Base-by-base conservation (phyloP, 2,329 filamentous ascomycete genomes). In the Paraconiothyrium sp. region DNA sequence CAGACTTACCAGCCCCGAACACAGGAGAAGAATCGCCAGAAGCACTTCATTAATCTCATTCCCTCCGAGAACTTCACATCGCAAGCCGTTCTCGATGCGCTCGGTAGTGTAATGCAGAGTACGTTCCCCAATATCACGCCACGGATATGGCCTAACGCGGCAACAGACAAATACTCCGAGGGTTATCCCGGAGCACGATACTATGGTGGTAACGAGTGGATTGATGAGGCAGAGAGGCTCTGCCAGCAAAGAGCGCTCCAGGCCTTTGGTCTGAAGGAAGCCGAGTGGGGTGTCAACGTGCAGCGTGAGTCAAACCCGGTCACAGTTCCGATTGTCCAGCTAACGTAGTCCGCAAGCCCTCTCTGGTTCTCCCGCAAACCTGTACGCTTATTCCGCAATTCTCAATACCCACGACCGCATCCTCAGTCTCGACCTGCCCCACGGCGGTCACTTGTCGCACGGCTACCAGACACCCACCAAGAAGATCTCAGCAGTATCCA, bases 11-110 rank as follows among this genome's bases (percentile, higher is more conserved):
- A 43, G 32, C 24, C 30, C 62, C 55, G 27, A 37, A 47, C 66
- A 59, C 65, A 97, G 92, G 95, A 99, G 85, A 98, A 98, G 88
- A 87, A 87, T 70, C 88, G 95, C 70, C 95, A 99, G 81, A 97
- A 97, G 81, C 93, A 98, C 80, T 99, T 97, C 76, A 97, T 99
- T 83, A 98, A 98, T 78, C 90, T 99, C 79, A 99, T 99, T 76
- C 94, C 95, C 77, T 98, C 95, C 60, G 95, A 99, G 86, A 99
- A 99, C 86, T 94, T 99, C 83, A 99, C 95, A 61, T 99, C 95
- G 66, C 93, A 94, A 74, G 94, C 95, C 75, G 95, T 99, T 76
- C 97, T 97, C 84, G 94, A 99, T 84, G 95, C 95, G 63, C 89
- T 99, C 69, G 95, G 95, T 76, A 80, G 78, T 70, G 76, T 80